phyloP scores from a whole-genome alignment of 2,329 filamentous ascomycete species.

The Cytospora piceicola region DNA sequence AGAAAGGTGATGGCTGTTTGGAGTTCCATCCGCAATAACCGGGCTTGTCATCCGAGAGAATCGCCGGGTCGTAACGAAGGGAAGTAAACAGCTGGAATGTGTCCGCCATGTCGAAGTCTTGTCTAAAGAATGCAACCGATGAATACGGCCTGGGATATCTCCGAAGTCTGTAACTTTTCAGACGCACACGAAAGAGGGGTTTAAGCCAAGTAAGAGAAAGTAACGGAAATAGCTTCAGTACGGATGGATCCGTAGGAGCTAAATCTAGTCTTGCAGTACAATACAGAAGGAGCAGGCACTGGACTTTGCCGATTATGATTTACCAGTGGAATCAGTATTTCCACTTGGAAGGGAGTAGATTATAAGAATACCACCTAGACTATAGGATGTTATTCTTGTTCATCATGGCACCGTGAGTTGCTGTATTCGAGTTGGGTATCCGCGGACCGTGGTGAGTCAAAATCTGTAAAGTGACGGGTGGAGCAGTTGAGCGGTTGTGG shows the following conservation, averaged over 20 bases:
- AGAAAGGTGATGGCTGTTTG: conserved; percentile 63
- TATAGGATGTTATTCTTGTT: too few species aligned
- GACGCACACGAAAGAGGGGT: not conserved
- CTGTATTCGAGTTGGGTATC: too few species aligned
- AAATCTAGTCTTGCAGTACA: not conserved
- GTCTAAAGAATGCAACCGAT: not conserved
- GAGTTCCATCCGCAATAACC: conserved; percentile 57
- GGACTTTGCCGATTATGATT: too few species aligned
- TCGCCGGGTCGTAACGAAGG: conserved; percentile 68
- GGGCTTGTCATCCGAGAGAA: conserved; percentile 48
- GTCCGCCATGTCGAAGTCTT: conserved; percentile 39
- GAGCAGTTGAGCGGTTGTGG: too few species aligned
- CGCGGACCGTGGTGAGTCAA: too few species aligned
- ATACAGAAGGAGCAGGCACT: not conserved
- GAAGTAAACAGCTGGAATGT: conserved; percentile 70
- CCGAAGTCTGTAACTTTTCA: not conserved
- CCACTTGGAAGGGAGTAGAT: too few species aligned
- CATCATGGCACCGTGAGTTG: too few species aligned
- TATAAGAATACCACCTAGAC: too few species aligned
- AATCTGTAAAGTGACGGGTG: too few species aligned
- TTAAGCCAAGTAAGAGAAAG: not conserved
- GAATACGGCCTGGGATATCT: not conserved
- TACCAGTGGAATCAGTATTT: too few species aligned
- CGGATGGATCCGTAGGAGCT: not conserved
- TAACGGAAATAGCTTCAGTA: not conserved